A percentile compares a stretch with the other conserved stretches of the same genome.
phyloP scores from a whole-genome alignment of 164 flowering plant species.

The Kingdonia uniflora region DNA sequence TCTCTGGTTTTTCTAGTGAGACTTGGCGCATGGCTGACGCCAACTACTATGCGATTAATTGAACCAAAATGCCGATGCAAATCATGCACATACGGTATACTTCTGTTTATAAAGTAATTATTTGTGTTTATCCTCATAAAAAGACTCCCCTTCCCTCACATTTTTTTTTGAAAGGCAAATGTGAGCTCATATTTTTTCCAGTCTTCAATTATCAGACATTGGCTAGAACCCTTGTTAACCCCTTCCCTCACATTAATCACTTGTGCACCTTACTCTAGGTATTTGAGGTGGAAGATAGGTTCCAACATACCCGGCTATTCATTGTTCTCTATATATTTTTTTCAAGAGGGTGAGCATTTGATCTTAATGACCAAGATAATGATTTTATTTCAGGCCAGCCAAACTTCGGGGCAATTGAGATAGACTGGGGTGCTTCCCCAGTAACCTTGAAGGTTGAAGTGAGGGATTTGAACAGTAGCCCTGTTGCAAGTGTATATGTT shows the following conservation, averaged over 20 bases:
- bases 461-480: constrained; percentile 40
- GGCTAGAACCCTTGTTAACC: too few species aligned
- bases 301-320: neutral
- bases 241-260: neutral
- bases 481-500: constrained; percentile 31
- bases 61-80: constrained; percentile 37
- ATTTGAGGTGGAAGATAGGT: neutral
- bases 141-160: neutral
- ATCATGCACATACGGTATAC: constrained; percentile 62
- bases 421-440: constrained; percentile 57
- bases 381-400: constrained; percentile 37
- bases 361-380: constrained; percentile 6
- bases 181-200: neutral
- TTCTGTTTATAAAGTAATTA: neutral
- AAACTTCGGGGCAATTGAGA: constrained; percentile 63
- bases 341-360: neutral
- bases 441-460: constrained; percentile 42
- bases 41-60: constrained; percentile 56
- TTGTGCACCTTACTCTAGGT: neutral
- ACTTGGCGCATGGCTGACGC: constrained; percentile 46
- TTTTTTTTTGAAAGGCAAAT: too few species aligned
- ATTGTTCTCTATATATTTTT: neutral
- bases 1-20: constrained; percentile 40
- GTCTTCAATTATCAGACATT: neutral
- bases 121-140: neutral